Base-by-base conservation (phyloP, 208 protist genomes). In the Trypanosoma platydactyli region DNA sequence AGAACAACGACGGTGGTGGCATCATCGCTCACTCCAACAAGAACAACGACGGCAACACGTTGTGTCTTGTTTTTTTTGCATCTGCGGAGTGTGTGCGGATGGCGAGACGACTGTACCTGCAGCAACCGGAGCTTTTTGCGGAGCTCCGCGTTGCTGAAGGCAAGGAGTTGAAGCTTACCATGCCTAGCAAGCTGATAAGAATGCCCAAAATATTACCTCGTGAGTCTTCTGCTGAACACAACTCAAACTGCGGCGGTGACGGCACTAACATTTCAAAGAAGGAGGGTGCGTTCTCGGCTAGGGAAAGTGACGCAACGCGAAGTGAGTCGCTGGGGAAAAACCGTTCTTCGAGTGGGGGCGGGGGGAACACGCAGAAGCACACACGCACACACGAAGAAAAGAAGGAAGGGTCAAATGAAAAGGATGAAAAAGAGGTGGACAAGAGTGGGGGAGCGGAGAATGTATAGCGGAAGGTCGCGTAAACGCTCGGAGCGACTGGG, bases 21-120 rank as follows among this genome's bases (percentile, higher is more conserved):
- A 51, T 13, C 48, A 53, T 1, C 16, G 53, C 15, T 33, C 25
- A 25, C 18, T 5, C 1, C 12, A 33, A 42, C 58, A 53, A 41
- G 11, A 51, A 45, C 15, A 38, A 18, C n/a, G 62, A 59, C 9
- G 48, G 9, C 56, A 59, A 46, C 20, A 71, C 81, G 35, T 52
- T 94, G 55, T 94, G 83, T 60, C 71, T 94, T 13, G 79, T 94
- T 9, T 88, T 88, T 52, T 91, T 94, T 67, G 64, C 81, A 0
- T 79, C 80, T 24, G 68, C 79, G 16, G 84, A 94, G 57, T 83
- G 81, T 50, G 82, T 89, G 15, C 71, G 77, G 24, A 50, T 76
- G 12, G 83, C 79, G 15, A 66, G 66, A 15, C 27, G 59, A 24
- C 73, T 77, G 25, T 72, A 73, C 18, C 11, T 51, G 16, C 54